Conservation (phyloP, 345 rosid species). For the Citrus reticulata region DNA sequence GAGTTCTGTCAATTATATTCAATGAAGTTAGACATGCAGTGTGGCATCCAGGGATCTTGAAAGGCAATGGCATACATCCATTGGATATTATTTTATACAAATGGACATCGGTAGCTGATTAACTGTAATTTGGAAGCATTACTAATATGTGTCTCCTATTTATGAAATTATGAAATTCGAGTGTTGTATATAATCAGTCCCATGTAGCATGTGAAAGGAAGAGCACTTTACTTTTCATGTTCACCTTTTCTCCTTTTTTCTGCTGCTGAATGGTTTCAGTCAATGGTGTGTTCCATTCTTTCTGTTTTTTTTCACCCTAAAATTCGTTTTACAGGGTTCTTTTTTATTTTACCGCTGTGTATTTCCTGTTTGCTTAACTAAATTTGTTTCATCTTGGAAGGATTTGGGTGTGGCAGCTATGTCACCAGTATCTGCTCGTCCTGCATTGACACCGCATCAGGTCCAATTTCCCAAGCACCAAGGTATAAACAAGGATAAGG, state of each 20-base stretch:
- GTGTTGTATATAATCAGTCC: not conserved
- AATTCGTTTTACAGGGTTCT: not conserved
- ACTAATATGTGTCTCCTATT: not conserved
- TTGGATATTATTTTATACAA: not conserved
- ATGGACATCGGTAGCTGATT: not conserved
- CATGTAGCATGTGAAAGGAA: not conserved
- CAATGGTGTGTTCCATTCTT: not conserved
- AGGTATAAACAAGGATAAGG: constrained; percentile 26
- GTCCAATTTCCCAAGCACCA: constrained; percentile 58
- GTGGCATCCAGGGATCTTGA: not conserved
- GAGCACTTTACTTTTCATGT: not conserved
- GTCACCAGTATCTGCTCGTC: constrained; percentile 44
- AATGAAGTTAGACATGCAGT: not conserved
- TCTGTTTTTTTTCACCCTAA: not conserved
- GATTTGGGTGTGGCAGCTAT: constrained; percentile 50
- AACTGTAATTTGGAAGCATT: not conserved
- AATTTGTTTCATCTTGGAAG: constrained; percentile 33
- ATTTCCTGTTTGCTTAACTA: not conserved
- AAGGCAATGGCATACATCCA: not conserved
- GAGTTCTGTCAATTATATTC: not conserved
- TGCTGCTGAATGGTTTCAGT: not conserved
- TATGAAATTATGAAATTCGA: not conserved
- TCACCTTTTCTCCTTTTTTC: not conserved
- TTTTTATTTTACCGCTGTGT: not conserved
- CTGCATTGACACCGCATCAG: constrained; percentile 47